A percentile compares a stretch with the other conserved stretches of the same genome.
Conservation (phyloP, 306 rosid species). For the Acmispon strigosus region DNA sequence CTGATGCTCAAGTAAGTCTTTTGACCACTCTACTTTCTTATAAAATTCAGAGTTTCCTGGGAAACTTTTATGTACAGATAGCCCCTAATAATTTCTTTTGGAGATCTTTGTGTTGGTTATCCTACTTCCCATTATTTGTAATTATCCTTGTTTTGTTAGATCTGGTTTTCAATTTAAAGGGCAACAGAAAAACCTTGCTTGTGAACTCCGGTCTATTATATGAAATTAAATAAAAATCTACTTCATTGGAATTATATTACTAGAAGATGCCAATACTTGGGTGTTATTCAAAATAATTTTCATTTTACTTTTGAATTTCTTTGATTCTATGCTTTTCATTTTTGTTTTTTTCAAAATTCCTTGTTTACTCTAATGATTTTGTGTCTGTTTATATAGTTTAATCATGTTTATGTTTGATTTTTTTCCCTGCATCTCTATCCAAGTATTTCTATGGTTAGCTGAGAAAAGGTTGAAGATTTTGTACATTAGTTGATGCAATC, state of each 20-base stretch:
- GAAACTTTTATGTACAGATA: neutral
- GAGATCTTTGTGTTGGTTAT: neutral
- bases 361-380: neutral
- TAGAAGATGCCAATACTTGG: neutral
- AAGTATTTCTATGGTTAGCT: neutral
- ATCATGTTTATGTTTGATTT: neutral
- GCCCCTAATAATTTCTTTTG: neutral
- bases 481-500: slow-evolving; percentile 7
- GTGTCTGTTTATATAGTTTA: neutral
- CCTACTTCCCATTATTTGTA: neutral
- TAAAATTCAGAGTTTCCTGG: neutral
- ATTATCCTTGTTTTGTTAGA: neutral
- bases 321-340: neutral
- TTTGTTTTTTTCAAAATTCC: neutral
- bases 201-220: neutral
- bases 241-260: neutral
- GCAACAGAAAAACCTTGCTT: neutral
- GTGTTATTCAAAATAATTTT: neutral
- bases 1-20: slow-evolving; percentile 77
- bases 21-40: slow-evolving; percentile 1
- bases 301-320: neutral
- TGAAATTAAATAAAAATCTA: neutral
- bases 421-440: neutral
- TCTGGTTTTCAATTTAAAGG: neutral
- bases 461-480: neutral